phyloP scores from a whole-genome alignment of 306 rosid genomes.

The Lathyrus aphaca region DNA sequence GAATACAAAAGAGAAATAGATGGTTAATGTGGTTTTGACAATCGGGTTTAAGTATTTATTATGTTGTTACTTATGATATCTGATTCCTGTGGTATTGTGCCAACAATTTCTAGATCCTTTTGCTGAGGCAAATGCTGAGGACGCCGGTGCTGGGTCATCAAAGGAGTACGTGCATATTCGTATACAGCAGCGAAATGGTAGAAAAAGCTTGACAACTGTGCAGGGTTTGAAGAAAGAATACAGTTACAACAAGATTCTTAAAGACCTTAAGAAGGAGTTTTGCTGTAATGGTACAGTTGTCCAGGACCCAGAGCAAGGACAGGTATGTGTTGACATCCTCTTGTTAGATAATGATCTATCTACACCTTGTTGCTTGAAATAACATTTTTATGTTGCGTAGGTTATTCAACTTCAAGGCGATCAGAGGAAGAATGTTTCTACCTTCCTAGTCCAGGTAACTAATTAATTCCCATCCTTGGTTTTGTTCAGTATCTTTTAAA shows the following conservation, averaged over 20 bases:
- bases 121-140: constrained; percentile 87
- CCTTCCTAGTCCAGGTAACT: constrained; percentile 74
- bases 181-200: constrained; percentile 87
- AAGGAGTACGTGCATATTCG: constrained; percentile 94
- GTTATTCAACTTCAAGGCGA: constrained; percentile 98
- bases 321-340: constrained; percentile 50
- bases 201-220: constrained; percentile 89
- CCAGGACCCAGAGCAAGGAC: constrained; percentile 91
- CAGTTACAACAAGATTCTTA: constrained; percentile 88
- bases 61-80: background rate
- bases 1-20: background rate
- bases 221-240: constrained; percentile 93
- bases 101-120: constrained; percentile 68
- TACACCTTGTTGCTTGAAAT: constrained; percentile 7
- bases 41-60: background rate
- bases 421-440: constrained; percentile 66
- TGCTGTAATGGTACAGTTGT: constrained; percentile 96
- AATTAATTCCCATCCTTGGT: background rate
- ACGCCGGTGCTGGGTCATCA: constrained; percentile 75
- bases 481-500: background rate
- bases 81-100: constrained; percentile 1
- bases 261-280: constrained; percentile 85
- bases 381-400: constrained; percentile 43
- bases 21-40: background rate
- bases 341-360: background rate